phyloP scores from a whole-genome alignment of 164 flowering plant genomes.

The Vitis amurensis region DNA sequence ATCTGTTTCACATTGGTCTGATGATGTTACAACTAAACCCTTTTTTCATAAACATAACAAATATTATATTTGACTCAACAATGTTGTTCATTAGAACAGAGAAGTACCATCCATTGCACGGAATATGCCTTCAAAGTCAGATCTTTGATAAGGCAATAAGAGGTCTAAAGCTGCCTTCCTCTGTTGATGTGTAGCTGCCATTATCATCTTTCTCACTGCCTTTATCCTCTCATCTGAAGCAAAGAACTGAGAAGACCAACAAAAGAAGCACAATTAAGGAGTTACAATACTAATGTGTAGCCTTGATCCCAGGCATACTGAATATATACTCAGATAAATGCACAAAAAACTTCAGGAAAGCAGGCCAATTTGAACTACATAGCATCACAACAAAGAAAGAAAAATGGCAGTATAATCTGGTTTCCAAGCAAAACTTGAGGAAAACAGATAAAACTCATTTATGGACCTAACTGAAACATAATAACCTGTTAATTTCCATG shows the following conservation, averaged over 20 bases:
- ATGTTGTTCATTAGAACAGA: not conserved
- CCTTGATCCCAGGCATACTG: no score
- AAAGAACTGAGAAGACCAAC: constrained; percentile 65
- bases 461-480: no score
- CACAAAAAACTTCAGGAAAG: no score
- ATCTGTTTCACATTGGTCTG: not conserved
- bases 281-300: no score
- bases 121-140: constrained; percentile 96
- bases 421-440: not conserved
- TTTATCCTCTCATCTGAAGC: constrained; percentile 98
- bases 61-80: not conserved
- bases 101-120: constrained; percentile 96
- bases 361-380: no score
- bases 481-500: no score
- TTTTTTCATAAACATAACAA: no score
- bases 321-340: no score
- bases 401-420: no score
- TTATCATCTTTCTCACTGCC: constrained; percentile 96
- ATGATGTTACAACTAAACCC: not conserved
- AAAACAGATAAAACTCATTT: not conserved
- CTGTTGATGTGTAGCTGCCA: constrained; percentile 86
- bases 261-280: not conserved
- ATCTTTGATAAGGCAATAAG: constrained; percentile 89
- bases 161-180: constrained; percentile 74
- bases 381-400: no score